Conservation (phyloP, 108 stramenopile genomes). For the Nitzschia sp. region DNA sequence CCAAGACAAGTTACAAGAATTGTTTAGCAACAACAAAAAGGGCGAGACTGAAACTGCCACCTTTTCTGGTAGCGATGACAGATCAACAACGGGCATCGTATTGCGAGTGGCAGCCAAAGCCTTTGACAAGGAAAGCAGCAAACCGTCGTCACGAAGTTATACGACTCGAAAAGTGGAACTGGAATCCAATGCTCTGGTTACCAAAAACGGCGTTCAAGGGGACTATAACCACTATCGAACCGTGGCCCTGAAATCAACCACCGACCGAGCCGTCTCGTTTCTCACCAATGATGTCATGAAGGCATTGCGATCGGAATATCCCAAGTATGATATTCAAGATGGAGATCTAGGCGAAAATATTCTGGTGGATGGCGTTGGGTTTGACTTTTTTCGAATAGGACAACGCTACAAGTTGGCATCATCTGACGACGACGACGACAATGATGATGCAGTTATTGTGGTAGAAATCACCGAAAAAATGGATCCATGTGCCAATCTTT, state of each 20-base stretch:
- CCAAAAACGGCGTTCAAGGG: conserved; percentile 34
- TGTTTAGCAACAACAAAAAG: neutral
- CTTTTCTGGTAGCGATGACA: no score
- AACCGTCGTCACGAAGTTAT: conserved; percentile 49
- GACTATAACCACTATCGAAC: conserved; percentile 74
- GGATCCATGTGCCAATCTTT: conserved; percentile 60
- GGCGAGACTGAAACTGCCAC: neutral
- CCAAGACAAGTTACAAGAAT: neutral
- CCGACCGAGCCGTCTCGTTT: conserved; percentile 58
- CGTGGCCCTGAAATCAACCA: conserved; percentile 45
- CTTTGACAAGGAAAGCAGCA: conserved; percentile 32
- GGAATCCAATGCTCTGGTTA: conserved; percentile 15
- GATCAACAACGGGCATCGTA: no score
- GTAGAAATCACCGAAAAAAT: conserved; percentile 65
- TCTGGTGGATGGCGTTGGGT: conserved; percentile 45
- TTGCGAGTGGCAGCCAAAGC: conserved; percentile 43
- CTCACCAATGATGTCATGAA: conserved; percentile 49
- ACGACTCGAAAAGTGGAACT: conserved; percentile 52
- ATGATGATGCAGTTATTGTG: conserved; percentile 24
- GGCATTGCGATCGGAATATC: conserved; percentile 24
- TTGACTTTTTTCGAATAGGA: conserved; percentile 50
- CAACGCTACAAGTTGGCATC: conserved; percentile 39
- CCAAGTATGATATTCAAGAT: neutral
- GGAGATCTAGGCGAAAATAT: conserved; percentile 73
- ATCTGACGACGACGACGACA: neutral